A percentile compares a stretch with the other conserved stretches of the same genome.
These are phyloP conservation scores for Cyberlindnera bimundalis DNA, from an alignment of 805 yeast genomes.

Conservation along the genomic window DNA sequence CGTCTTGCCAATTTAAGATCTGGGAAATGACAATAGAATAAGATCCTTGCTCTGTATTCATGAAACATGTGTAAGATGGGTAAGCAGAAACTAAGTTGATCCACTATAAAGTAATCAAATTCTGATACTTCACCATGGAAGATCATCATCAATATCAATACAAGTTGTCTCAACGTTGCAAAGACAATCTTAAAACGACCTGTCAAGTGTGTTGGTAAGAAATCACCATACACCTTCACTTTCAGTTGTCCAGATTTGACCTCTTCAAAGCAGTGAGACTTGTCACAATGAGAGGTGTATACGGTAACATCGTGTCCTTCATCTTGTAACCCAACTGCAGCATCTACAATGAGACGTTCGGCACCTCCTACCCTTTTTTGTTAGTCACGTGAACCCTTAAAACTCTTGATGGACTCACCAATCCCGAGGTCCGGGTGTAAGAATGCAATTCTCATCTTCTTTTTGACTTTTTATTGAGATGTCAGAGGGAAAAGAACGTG, in stretches of 20 bases:
- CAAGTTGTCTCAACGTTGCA: slow-evolving; percentile 81
- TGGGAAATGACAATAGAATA: slow-evolving; percentile 96
- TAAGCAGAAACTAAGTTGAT: slow-evolving; percentile 80
- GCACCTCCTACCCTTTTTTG: slow-evolving; percentile 62
- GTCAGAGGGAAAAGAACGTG: too few relatives aligned
- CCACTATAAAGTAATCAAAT: slow-evolving; percentile 77
- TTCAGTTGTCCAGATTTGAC: slow-evolving; percentile 54
- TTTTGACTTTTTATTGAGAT: neutral
- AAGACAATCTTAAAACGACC: slow-evolving; percentile 76
- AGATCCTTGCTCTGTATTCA: slow-evolving; percentile 44
- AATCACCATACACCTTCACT: slow-evolving; percentile 78
- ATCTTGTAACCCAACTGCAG: slow-evolving; percentile 81
- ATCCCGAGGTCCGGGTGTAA: slow-evolving; percentile 96
- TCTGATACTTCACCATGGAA: slow-evolving; percentile 41
- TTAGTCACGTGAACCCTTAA: neutral
- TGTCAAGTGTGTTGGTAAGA: slow-evolving; percentile 64
- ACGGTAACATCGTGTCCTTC: slow-evolving; percentile 60
- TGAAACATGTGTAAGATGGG: slow-evolving; percentile 58
- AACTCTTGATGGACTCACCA: slow-evolving; percentile 36
- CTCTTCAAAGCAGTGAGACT: slow-evolving; percentile 87
- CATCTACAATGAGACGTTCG: slow-evolving; percentile 93
- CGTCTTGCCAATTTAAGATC: slow-evolving; percentile 75
- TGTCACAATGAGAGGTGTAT: slow-evolving; percentile 90
- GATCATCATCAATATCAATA: slow-evolving; percentile 49
- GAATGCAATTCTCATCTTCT: slow-evolving; percentile 62